Base-by-base conservation (phyloP, 2,329 filamentous ascomycete genomes). In the Aureobasidium sp. region DNA sequence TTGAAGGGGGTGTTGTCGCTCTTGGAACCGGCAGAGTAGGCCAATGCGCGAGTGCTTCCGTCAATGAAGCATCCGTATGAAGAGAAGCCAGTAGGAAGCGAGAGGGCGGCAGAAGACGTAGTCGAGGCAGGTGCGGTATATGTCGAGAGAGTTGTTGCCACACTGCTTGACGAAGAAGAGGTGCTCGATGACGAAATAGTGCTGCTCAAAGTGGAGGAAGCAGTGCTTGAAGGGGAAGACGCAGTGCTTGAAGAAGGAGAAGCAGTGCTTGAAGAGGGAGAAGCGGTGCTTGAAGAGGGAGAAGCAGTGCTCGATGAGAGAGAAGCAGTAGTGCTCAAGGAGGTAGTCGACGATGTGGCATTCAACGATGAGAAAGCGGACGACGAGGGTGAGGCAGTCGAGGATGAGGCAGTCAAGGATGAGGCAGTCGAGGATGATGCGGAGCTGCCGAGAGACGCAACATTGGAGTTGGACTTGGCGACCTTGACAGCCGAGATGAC, bases 21-120 rank as follows among this genome's bases (percentile, higher is more conserved):
- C 43, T 61, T 66, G 19, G 65, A 57, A 42, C 64, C 65, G 40
- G 57, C 59, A 27, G 49, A 49, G 29, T 63, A 49, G 13, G 67
- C 50, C 3, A 71, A 62, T 3, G 64, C 65, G 42, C 69, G 69
- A 3, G 63, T 46, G 8, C 58, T 54, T 19, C 49, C 60, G 31
- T 72, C 70, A n/a, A 60, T 61, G 63, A 65, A 71, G 64, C 70
- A 72, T 37, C 70, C 69, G 5, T 65, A 57, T 13, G 65, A 60
- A 1, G 64, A 45, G 60, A 67, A 66, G 45, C 64, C 66, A 19
- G 57, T 33, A n/a, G 61, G 37, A 4, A 60, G 40, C n/a, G 62
- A 60, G 9, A 46, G 37, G 4, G 61, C 21, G 54, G 57, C 27
- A 6, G 43, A 23, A 43, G 63, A 51, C 50, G 54, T 54, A 13